A percentile compares a stretch with the other conserved stretches of the same genome.
Evolutionary conservation across 2,329 filamentous ascomycete genomes (phyloP).

Genomic region (Triangularia setosa): DNA sequence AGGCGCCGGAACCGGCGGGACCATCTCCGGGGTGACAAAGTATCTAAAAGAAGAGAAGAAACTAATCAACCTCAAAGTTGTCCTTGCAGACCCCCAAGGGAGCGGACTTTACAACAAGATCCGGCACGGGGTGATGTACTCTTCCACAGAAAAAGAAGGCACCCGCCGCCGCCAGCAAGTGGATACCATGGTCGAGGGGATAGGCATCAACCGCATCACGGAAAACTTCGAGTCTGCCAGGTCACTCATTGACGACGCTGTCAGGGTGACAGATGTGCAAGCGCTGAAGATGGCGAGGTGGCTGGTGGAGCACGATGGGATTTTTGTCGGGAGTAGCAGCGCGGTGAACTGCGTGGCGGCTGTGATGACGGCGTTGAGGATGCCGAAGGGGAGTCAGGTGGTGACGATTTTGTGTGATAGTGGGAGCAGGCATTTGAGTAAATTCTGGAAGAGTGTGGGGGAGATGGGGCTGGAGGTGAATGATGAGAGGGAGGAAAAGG

Average conservation of each 20-base stretch:
- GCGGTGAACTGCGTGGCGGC: constrained; percentile 93
- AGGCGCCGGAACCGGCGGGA: constrained; percentile 91
- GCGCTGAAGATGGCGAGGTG: constrained; percentile 92
- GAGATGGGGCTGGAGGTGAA: constrained; percentile 57
- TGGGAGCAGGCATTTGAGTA: constrained; percentile 78
- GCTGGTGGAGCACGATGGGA: constrained; percentile 91
- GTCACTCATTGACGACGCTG: constrained; percentile 83
- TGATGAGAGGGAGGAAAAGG: constrained; percentile 40
- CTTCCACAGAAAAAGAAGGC: constrained; percentile 81
- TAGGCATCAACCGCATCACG: constrained; percentile 93
- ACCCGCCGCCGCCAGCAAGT: constrained; percentile 86
- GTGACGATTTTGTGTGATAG: constrained; percentile 84
- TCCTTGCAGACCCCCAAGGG: constrained; percentile 91
- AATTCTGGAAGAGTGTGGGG: constrained; percentile 75
- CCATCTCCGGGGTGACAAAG: constrained; percentile 79
- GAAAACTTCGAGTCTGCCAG: constrained; percentile 86
- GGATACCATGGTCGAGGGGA: constrained; percentile 92
- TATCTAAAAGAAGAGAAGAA: constrained; percentile 69
- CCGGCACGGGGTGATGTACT: constrained; percentile 94
- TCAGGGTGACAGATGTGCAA: constrained; percentile 83
- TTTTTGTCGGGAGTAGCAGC: constrained; percentile 91
- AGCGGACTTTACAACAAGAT: constrained; percentile 91
- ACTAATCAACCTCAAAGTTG: constrained; percentile 59
- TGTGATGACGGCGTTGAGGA: constrained; percentile 60
- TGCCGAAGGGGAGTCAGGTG: constrained; percentile 60